Conservation (phyloP, 2,329 filamentous ascomycete genomes). For the Leptosphaerulina australis region DNA sequence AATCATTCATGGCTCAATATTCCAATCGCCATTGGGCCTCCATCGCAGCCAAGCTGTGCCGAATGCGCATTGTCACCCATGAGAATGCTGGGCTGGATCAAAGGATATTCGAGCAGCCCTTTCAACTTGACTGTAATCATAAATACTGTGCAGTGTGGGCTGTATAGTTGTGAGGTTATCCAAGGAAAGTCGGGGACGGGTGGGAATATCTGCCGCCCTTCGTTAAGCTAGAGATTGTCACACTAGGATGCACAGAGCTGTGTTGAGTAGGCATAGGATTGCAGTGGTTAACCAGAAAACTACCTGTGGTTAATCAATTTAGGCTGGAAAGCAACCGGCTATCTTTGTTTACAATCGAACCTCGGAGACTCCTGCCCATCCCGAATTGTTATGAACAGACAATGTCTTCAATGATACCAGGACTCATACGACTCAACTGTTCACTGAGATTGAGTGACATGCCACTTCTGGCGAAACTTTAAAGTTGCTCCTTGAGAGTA, state of each 20-base stretch:
- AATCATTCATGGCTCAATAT: too few species aligned
- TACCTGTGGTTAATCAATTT: background rate
- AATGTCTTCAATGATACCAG: slow-evolving; percentile 49
- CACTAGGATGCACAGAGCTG: slow-evolving; percentile 5
- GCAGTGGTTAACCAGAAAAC: slow-evolving; percentile 45
- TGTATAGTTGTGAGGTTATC: too few species aligned
- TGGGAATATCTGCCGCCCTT: slow-evolving; percentile 47
- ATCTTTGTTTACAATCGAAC: slow-evolving; percentile 45
- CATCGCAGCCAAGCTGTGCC: too few species aligned
- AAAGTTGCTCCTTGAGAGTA: slow-evolving; percentile 27
- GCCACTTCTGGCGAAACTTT: slow-evolving; percentile 18
- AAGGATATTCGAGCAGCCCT: too few species aligned
- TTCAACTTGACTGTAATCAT: too few species aligned
- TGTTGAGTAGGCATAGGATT: slow-evolving; percentile 47
- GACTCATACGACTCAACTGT: slow-evolving; percentile 41
- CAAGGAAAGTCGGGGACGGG: too few species aligned
- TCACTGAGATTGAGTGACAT: slow-evolving; percentile 49
- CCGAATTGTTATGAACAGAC: slow-evolving; percentile 47
- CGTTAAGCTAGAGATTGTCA: slow-evolving; percentile 31
- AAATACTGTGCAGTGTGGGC: too few species aligned
- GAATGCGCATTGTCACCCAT: too few species aligned
- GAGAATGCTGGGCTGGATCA: too few species aligned
- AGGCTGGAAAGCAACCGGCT: slow-evolving; percentile 41
- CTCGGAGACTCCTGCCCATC: slow-evolving; percentile 44
- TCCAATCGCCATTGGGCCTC: too few species aligned